Conservation (phyloP, 768 basidiomycete species). For the Mycena alexandri region DNA sequence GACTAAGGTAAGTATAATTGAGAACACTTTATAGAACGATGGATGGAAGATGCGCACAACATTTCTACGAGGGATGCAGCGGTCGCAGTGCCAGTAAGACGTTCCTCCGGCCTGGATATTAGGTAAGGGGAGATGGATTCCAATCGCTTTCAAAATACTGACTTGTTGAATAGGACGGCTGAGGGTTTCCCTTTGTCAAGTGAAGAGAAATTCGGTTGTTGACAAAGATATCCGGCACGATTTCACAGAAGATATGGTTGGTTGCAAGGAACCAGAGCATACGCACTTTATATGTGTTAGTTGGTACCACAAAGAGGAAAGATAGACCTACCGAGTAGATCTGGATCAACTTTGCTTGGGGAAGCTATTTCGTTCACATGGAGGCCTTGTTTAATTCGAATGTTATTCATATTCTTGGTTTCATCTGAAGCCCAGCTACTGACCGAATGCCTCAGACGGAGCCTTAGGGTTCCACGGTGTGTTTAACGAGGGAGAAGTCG, state of each 20-base stretch:
- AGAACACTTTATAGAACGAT: constrained; percentile 4
- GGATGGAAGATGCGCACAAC: constrained; percentile 20
- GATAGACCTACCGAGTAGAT: constrained; percentile 47
- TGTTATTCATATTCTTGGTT: constrained; percentile 2
- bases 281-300: constrained; percentile 41
- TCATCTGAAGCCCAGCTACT: constrained; percentile 46
- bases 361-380: constrained; percentile 52
- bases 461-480: constrained; percentile 33
- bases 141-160: constrained; percentile 17
- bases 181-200: constrained; percentile 47
- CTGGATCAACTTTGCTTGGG: constrained; percentile 43
- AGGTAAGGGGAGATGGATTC: constrained; percentile 6
- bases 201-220: constrained; percentile 50
- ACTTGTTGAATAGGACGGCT: constrained; percentile 47
- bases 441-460: constrained; percentile 33
- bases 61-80: constrained; percentile 22
- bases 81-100: constrained; percentile 10
- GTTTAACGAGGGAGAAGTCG: constrained; percentile 9
- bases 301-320: neutral
- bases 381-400: constrained; percentile 39
- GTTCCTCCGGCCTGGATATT: constrained; percentile 22
- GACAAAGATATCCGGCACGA: constrained; percentile 48
- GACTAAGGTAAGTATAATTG: too few relatives aligned
- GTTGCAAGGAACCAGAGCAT: constrained; percentile 51
- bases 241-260: constrained; percentile 52